A percentile compares a stretch with the other conserved stretches of the same genome.
Evolutionary conservation across 192 early-diverging fungal species (phyloP).

Genomic region (Jimgerdemannia lactiflua): DNA sequence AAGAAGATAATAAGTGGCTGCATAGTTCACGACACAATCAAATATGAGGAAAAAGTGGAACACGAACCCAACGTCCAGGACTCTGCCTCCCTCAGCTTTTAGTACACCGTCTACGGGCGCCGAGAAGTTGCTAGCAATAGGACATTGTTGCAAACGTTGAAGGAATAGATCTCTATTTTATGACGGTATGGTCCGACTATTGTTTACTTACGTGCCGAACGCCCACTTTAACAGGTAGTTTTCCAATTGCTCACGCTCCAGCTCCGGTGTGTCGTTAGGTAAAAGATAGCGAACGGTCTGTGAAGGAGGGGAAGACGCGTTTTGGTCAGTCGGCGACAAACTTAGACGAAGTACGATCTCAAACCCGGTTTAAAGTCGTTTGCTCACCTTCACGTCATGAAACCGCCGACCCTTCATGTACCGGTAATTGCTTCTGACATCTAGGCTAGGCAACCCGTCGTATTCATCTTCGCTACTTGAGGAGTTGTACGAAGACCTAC

Average conservation of each 20-base stretch:
- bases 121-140: constrained; percentile 12
- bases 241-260: constrained; percentile 24
- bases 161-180: too few relatives aligned
- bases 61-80: constrained; percentile 26
- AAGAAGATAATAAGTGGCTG: not conserved
- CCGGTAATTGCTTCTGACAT: not conserved
- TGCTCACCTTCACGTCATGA: not conserved
- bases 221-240: constrained; percentile 29
- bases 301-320: not conserved
- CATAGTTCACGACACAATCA: not conserved
- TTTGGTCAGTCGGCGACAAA: not conserved
- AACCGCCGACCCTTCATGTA: not conserved
- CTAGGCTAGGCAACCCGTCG: not conserved
- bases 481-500: not conserved
- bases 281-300: constrained; percentile 17
- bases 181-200: too few relatives aligned
- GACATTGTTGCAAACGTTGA: not conserved
- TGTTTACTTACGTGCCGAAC: constrained; percentile 23
- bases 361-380: not conserved
- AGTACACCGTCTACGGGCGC: constrained; percentile 21
- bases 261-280: constrained; percentile 24
- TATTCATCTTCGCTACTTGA: not conserved
- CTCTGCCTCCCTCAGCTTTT: constrained; percentile 9
- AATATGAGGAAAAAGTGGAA: not conserved
- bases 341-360: not conserved